These are phyloP conservation scores for Cladophialophora immunda DNA, from an alignment of 2,329 filamentous ascomycete genomes.

Conservation along the genomic window DNA sequence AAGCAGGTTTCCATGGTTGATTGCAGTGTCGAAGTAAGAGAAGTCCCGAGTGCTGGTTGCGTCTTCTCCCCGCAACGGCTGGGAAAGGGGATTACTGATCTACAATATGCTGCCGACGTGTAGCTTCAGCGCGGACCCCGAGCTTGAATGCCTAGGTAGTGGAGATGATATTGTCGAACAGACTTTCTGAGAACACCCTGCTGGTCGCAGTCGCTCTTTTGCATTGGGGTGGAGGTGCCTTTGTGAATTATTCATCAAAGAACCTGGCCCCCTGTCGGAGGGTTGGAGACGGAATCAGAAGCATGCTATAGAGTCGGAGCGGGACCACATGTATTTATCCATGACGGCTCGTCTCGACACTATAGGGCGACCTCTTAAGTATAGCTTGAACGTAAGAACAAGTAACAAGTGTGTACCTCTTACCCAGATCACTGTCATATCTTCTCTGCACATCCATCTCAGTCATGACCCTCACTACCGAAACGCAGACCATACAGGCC, in stretches of 20 bases:
- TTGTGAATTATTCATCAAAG: neutral
- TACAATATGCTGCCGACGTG: neutral
- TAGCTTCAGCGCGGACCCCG: neutral
- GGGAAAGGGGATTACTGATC: constrained; percentile 1
- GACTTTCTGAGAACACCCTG: neutral
- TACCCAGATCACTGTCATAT: neutral
- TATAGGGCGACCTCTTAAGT: neutral
- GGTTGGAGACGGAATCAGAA: neutral
- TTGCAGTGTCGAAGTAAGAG: neutral
- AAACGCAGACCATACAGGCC: constrained; percentile 14
- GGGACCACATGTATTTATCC: neutral
- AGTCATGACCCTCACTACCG: constrained; percentile 21
- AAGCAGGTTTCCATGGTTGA: neutral
- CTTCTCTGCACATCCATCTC: neutral
- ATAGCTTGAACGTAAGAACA: neutral
- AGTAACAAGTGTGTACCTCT: neutral
- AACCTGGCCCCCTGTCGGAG: neutral
- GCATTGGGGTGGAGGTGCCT: neutral
- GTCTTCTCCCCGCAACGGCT: neutral
- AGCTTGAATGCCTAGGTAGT: no score
- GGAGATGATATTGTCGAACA: neutral
- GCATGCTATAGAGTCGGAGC: neutral
- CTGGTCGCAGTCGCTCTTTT: neutral
- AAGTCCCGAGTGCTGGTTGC: neutral
- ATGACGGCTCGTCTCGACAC: neutral